phyloP scores from a whole-genome alignment of 2,329 filamentous ascomycete genomes.

The Scolecobasidium constrictum region DNA sequence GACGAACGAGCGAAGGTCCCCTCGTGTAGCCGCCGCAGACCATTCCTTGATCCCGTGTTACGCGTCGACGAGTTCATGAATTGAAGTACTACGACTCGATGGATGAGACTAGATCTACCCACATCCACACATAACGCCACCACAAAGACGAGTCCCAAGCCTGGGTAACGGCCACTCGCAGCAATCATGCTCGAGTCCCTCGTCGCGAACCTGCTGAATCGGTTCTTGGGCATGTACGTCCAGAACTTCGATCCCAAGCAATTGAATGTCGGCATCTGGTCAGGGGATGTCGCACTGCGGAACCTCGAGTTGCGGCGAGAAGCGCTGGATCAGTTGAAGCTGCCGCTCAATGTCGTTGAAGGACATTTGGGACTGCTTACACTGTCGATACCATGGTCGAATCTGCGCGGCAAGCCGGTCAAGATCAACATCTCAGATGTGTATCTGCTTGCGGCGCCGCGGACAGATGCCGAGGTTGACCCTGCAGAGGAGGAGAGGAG shows the following conservation, averaged over 20 bases:
- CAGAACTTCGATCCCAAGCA: constrained; percentile 98
- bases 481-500: constrained; percentile 83
- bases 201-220: constrained; percentile 93
- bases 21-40: no score
- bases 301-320: constrained; percentile 88
- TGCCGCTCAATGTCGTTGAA: constrained; percentile 93
- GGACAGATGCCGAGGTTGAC: constrained; percentile 88
- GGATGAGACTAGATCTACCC: not conserved
- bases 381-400: constrained; percentile 93
- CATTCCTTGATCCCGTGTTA: no score
- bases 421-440: constrained; percentile 96
- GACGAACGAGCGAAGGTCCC: no score
- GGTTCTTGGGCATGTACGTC: constrained; percentile 99
- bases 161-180: constrained; percentile 58
- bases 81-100: no score
- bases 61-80: no score
- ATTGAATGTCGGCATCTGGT: constrained; percentile 98
- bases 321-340: constrained; percentile 90
- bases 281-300: constrained; percentile 88
- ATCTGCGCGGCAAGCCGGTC: constrained; percentile 85
- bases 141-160: no score
- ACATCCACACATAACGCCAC: no score
- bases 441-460: constrained; percentile 86
- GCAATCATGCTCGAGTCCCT: constrained; percentile 88
- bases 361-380: constrained; percentile 89